A percentile compares a stretch with the other conserved stretches of the same genome.
Conservation (phyloP, 2,329 filamentous ascomycete genomes). For the Xylaria sp. region DNA sequence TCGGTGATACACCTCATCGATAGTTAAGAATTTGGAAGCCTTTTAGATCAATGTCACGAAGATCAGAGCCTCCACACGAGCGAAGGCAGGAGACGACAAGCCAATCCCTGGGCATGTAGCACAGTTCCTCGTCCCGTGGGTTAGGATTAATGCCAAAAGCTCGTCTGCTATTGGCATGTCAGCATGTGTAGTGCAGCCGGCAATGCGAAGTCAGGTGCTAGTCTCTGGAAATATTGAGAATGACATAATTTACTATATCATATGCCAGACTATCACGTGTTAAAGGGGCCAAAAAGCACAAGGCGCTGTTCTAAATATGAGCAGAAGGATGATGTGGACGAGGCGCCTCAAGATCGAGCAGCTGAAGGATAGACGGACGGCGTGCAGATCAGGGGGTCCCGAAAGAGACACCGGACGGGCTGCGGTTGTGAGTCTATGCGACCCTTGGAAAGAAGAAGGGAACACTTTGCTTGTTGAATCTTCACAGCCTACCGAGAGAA, state of each 20-base stretch:
- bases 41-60: slow-evolving; percentile 8
- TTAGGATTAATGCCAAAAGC: neutral
- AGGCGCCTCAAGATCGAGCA: neutral
- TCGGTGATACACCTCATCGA: slow-evolving; percentile 11
- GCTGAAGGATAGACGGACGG: neutral
- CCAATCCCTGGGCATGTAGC: slow-evolving; percentile 6
- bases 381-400: neutral
- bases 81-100: slow-evolving; percentile 3
- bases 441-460: neutral
- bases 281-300: slow-evolving; percentile 2
- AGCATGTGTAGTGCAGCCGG: slow-evolving; percentile 20
- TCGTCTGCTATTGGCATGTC: slow-evolving; percentile 17
- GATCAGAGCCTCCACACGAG: slow-evolving; percentile 5
- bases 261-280: slow-evolving; percentile 16
- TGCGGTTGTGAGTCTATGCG: neutral
- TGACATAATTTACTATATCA: slow-evolving; percentile 11
- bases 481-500: slow-evolving; percentile 5
- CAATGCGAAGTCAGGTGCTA: slow-evolving; percentile 13
- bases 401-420: neutral
- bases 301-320: neutral
- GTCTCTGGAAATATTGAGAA: slow-evolving; percentile 6
- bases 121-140: slow-evolving; percentile 1
- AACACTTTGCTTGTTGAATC: neutral
- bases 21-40: slow-evolving; percentile 6
- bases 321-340: slow-evolving; percentile 1